These are phyloP conservation scores for Lathyrus aphaca DNA, from an alignment of 306 rosid species.

Conservation along the genomic window DNA sequence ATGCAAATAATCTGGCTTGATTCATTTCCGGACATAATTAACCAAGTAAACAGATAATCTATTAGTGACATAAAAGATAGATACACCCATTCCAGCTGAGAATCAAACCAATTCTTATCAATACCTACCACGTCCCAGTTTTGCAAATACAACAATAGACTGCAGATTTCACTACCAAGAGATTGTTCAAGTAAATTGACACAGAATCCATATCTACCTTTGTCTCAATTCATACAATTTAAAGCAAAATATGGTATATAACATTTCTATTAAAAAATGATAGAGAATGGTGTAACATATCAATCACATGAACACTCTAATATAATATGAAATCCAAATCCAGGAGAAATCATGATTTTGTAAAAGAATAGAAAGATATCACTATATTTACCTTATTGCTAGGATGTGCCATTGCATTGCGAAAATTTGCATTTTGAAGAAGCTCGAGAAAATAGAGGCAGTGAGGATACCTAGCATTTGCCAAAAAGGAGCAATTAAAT, in stretches of 20 bases:
- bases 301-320: slow-evolving; percentile 14
- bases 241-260: slow-evolving; percentile 3
- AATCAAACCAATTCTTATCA: slow-evolving; percentile 1
- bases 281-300: slow-evolving; percentile 2
- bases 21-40: not conserved
- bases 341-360: slow-evolving; percentile 9
- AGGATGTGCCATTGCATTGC: slow-evolving; percentile 98
- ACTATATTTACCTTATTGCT: slow-evolving; percentile 65
- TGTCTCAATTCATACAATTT: slow-evolving; percentile 12
- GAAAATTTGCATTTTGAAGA: slow-evolving; percentile 88
- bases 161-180: not conserved
- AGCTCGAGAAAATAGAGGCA: slow-evolving; percentile 91
- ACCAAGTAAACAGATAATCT: not conserved
- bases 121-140: not conserved
- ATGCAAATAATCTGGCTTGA: slow-evolving; percentile 24
- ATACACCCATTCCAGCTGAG: not conserved
- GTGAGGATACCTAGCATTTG: slow-evolving; percentile 83
- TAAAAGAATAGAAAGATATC: slow-evolving; percentile 16
- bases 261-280: slow-evolving; percentile 14
- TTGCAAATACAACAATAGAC: slow-evolving; percentile 20
- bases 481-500: slow-evolving; percentile 6
- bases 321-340: slow-evolving; percentile 26
- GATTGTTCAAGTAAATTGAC: slow-evolving; percentile 5
- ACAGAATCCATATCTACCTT: slow-evolving; percentile 5
- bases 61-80: slow-evolving; percentile 2